Conservation (phyloP, 805 yeast genomes). For the Cyberlindnera xishuangbannaensis region DNA sequence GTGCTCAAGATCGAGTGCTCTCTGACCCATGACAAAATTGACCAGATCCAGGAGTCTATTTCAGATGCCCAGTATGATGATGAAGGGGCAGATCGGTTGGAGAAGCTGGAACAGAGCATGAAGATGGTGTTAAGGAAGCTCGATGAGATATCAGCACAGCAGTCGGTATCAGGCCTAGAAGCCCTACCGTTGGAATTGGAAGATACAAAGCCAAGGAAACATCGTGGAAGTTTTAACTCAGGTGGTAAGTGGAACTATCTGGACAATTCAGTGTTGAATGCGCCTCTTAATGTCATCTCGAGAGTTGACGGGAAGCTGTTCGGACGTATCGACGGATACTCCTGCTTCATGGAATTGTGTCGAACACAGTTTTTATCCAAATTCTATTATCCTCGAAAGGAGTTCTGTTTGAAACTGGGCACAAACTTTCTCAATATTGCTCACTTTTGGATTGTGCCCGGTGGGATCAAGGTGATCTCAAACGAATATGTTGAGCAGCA, state of each 20-base stretch:
- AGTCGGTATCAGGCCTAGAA: too few relatives aligned
- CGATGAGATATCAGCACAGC: constrained; percentile 10
- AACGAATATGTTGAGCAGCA: constrained; percentile 42
- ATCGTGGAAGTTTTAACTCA: constrained; percentile 7
- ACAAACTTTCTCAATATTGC: constrained; percentile 45
- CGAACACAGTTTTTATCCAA: constrained; percentile 37
- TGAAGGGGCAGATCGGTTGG: constrained; percentile 7
- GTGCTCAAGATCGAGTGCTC: constrained; percentile 45
- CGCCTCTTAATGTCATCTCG: constrained; percentile 33
- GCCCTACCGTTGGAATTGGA: background rate
- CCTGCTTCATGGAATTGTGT: constrained; percentile 29
- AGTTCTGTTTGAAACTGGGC: constrained; percentile 39
- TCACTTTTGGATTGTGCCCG: constrained; percentile 58
- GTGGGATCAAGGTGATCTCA: constrained; percentile 46
- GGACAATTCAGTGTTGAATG: constrained; percentile 25
- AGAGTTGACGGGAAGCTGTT: constrained; percentile 35
- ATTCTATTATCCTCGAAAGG: constrained; percentile 39
- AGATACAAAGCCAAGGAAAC: constrained; percentile 1
- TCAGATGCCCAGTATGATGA: constrained; percentile 8
- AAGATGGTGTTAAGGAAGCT: constrained; percentile 25
- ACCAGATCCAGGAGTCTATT: constrained; percentile 20
- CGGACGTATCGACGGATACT: constrained; percentile 24
- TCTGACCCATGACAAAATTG: constrained; percentile 29
- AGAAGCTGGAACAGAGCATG: constrained; percentile 14
- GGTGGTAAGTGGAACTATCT: constrained; percentile 19